A percentile compares a stretch with the other conserved stretches of the same genome.
Evolutionary conservation across 495 filamentous ascomycete genomes (phyloP).

Genomic region (Corynascus novoguineensis): DNA sequence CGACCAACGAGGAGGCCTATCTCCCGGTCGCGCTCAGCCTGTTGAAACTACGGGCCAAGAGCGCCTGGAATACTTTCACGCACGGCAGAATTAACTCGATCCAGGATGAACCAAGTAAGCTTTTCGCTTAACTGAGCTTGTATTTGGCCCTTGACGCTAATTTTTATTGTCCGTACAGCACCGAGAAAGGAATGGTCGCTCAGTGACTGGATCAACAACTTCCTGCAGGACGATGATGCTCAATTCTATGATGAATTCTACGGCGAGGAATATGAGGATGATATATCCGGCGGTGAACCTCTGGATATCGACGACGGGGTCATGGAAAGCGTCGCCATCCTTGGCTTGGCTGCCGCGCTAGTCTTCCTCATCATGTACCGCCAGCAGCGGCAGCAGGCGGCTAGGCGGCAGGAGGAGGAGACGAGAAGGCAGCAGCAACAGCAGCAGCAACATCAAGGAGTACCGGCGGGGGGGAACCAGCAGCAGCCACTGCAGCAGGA

Average conservation of each 20-base stretch:
- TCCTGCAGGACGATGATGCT: constrained; percentile 71
- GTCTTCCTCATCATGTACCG: constrained; percentile 78
- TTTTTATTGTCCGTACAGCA: constrained; percentile 34
- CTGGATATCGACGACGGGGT: constrained; percentile 57
- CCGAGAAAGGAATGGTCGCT: constrained; percentile 67
- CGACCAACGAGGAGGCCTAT: constrained; percentile 89
- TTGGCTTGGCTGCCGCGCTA: constrained; percentile 67
- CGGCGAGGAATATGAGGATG: constrained; percentile 49
- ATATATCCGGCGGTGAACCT: constrained; percentile 46
- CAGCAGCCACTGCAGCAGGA: constrained; percentile 14
- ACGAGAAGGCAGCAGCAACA: constrained; percentile 30
- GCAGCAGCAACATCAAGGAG: constrained; percentile 14
- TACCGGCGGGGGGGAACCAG: constrained; percentile 7
- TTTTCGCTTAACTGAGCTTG: constrained; percentile 4
- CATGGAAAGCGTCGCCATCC: constrained; percentile 78
- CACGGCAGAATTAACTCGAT: constrained; percentile 86
- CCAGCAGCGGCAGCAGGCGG: constrained; percentile 62
- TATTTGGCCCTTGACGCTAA: background rate
- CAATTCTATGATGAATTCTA: constrained; percentile 54
- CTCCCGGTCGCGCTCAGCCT: constrained; percentile 87
- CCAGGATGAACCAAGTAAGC: constrained; percentile 78
- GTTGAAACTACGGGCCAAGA: constrained; percentile 75
- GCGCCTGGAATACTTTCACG: constrained; percentile 90
- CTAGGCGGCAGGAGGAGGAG: constrained; percentile 33
- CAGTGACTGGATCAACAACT: constrained; percentile 76